Conservation (phyloP, 441 rosid genomes). For the Pelargonium fulgidum region DNA sequence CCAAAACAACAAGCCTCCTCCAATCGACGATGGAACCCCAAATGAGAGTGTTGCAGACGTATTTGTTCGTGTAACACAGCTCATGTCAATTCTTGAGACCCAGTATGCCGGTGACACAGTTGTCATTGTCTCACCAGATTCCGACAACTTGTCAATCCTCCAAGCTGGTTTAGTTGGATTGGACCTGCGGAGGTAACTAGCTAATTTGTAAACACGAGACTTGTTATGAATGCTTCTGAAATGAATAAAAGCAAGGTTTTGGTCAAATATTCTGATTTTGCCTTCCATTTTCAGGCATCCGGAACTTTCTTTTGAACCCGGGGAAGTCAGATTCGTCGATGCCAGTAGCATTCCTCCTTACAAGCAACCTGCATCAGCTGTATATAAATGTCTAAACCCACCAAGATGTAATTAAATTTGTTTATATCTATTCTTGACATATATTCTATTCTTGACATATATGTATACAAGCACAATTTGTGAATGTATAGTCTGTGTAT, state of each 20-base stretch:
- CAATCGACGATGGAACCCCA: slow-evolving; percentile 79
- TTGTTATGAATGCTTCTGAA: no score
- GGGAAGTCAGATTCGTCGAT: slow-evolving; percentile 77
- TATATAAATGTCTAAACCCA: slow-evolving; percentile 72
- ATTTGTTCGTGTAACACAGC: slow-evolving; percentile 85
- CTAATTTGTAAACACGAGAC: not conserved
- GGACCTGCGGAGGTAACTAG: slow-evolving; percentile 62
- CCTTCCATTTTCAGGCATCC: slow-evolving; percentile 47
- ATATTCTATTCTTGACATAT: not conserved
- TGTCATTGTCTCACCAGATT: slow-evolving; percentile 75
- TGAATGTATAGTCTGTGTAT: not conserved
- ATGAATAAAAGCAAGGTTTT: no score
- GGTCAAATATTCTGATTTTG: not conserved
- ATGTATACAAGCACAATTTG: not conserved
- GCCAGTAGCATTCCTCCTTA: slow-evolving; percentile 56
- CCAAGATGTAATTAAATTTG: slow-evolving; percentile 53
- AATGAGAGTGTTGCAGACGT: slow-evolving; percentile 82
- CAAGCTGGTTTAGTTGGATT: slow-evolving; percentile 85
- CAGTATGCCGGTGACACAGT: slow-evolving; percentile 75
- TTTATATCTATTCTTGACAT: not conserved
- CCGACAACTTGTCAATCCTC: slow-evolving; percentile 75
- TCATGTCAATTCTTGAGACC: slow-evolving; percentile 91
- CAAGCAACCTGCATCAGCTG: slow-evolving; percentile 77
- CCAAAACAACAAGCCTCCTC: slow-evolving; percentile 75
- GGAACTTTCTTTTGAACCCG: slow-evolving; percentile 63